Base-by-base conservation (phyloP, 441 rosid genomes). In the Pelargonium fulgidum region DNA sequence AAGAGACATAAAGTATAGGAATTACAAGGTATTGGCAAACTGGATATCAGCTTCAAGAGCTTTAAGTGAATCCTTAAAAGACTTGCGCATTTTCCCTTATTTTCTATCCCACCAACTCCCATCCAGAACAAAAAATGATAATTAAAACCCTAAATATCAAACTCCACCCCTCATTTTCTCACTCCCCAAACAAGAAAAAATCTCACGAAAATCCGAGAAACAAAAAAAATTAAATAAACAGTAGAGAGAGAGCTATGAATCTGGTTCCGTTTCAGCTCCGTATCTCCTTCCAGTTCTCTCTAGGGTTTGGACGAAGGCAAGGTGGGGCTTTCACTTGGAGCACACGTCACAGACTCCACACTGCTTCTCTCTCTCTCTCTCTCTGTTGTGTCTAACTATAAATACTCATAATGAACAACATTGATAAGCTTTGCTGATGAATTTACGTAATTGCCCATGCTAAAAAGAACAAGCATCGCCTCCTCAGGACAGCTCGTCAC, bases 1-100 rank as follows among this genome's bases (percentile, higher is more conserved):
- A 29, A 47, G 14, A 71, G 16, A 45, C 47, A 70, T 48, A 66
- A n/a, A 62, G 59, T 66, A 71, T 62, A 72, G 64, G 65, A 70
- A 19, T 79, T 85, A 93, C 99, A 93, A 82, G 66, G 97, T 87
- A 75, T 93, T 93, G 75, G 99, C 99, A 68, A 88, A 88, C 78
- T 93, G 99, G 48, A 93, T 93, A 86, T 93, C 99, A 77, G 99
- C 97, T 85, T 93, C 96, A 50, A 93, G 96, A 67, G 96, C 93
- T 80, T 93, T 93, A 16, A 91, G 89, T 62, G 99, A 91, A 81
- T 93, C 97, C 84, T 89, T 93, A 70, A 91, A 91, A 62, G 91
- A 93, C 78, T 93, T 93, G 84, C 96, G 73, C 97, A 93, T 93
- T 42, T 79, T 56, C 70, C 44, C 72, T 69, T 59, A 45, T 71